phyloP scores from a whole-genome alignment of 768 basidiomycete genomes.

The Brasilioporus rufonigricans region DNA sequence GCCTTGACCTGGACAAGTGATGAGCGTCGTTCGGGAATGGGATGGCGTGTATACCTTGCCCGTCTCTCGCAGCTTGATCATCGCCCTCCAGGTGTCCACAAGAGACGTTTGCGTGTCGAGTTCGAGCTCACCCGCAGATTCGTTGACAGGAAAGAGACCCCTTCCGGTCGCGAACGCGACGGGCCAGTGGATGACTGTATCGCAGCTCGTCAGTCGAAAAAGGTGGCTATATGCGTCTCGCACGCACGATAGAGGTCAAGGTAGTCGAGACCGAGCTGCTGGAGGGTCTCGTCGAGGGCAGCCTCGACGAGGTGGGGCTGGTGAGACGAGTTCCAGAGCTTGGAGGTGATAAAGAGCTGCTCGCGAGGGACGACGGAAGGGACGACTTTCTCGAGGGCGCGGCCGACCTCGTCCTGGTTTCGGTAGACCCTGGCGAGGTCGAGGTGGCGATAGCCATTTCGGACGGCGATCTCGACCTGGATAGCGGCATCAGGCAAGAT shows the following conservation, averaged over 20 bases:
- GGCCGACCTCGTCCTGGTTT: constrained; percentile 78
- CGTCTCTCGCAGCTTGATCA: constrained; percentile 66
- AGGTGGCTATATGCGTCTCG: constrained; percentile 1
- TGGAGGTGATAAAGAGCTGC: constrained; percentile 78
- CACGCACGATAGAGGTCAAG: constrained; percentile 76
- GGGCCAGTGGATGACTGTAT: constrained; percentile 76
- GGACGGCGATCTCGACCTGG: constrained; percentile 74
- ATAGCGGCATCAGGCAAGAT: neutral
- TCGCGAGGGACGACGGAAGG: constrained; percentile 75
- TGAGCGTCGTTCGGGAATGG: neutral
- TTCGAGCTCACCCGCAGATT: constrained; percentile 42
- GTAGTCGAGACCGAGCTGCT: constrained; percentile 70
- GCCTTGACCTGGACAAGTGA: constrained; percentile 48
- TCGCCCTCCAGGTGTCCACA: constrained; percentile 82
- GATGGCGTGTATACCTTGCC: constrained; percentile 50
- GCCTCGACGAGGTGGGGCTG: constrained; percentile 64
- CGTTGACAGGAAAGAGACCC: constrained; percentile 52
- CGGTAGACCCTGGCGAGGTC: constrained; percentile 79
- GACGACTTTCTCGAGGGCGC: constrained; percentile 73
- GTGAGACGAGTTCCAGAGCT: constrained; percentile 81
- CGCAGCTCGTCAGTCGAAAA: neutral
- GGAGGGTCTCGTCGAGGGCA: constrained; percentile 73
- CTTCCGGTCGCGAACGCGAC: constrained; percentile 61
- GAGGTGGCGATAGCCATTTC: constrained; percentile 78
- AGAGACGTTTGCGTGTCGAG: constrained; percentile 59